Evolutionary conservation across 495 filamentous ascomycete genomes (phyloP).

Genomic region (Cairneyella variabilis): DNA sequence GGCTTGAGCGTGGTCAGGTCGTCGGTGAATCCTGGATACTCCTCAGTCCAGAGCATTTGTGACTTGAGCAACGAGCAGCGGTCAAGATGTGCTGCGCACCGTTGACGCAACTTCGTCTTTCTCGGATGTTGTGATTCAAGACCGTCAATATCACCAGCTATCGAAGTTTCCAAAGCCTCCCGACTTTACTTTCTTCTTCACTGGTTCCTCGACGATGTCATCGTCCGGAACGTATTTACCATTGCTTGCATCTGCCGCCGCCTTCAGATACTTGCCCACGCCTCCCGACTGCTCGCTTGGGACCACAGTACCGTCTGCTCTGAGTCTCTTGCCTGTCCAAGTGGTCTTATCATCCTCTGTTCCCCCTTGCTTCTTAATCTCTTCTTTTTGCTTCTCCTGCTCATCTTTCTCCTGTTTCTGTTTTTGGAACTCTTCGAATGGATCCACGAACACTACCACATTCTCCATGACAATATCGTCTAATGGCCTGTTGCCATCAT

Average conservation of each 20-base stretch:
- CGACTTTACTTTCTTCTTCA: slow-evolving; percentile 74
- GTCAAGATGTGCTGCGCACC: too few species aligned
- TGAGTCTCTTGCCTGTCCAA: slow-evolving; percentile 85
- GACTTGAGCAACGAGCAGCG: too few species aligned
- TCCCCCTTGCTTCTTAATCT: slow-evolving; percentile 44
- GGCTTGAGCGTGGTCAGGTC: too few species aligned
- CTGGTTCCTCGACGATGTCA: slow-evolving; percentile 64
- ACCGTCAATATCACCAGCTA: slow-evolving; percentile 67
- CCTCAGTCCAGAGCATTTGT: too few species aligned
- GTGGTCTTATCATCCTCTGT: slow-evolving; percentile 81
- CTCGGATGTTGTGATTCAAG: too few species aligned
- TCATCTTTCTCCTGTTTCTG: slow-evolving; percentile 51
- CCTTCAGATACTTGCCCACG: slow-evolving; percentile 81
- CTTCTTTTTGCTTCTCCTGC: slow-evolving; percentile 47
- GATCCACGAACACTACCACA: slow-evolving; percentile 85
- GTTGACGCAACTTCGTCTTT: too few species aligned
- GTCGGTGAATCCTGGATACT: too few species aligned
- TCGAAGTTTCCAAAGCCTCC: slow-evolving; percentile 96
- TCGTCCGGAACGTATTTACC: slow-evolving; percentile 35
- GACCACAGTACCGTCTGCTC: slow-evolving; percentile 51
- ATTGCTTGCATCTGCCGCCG: slow-evolving; percentile 37
- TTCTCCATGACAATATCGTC: slow-evolving; percentile 77
- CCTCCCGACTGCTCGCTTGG: slow-evolving; percentile 41
- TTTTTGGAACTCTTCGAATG: slow-evolving; percentile 87
- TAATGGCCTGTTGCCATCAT: slow-evolving; percentile 64